These are phyloP conservation scores for Diplodia mutila DNA, from an alignment of 2,329 filamentous ascomycete genomes.

Conservation along the genomic window DNA sequence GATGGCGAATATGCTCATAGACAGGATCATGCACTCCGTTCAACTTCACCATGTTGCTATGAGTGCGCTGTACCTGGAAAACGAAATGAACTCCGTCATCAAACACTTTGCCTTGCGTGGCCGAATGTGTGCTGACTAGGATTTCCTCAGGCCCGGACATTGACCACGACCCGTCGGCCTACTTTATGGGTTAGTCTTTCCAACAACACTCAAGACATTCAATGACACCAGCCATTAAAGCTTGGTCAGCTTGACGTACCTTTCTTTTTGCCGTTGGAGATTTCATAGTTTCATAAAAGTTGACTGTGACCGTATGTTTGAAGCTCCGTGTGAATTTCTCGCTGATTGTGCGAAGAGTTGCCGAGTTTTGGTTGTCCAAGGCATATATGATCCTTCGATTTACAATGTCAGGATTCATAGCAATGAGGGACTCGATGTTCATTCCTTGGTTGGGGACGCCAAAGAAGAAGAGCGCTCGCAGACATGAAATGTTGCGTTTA, in stretches of 20 bases:
- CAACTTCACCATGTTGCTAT: not conserved
- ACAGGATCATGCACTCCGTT: not conserved
- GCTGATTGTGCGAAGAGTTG: not conserved
- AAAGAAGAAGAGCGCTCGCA: not conserved
- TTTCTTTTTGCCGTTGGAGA: not conserved
- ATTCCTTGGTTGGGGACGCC: not conserved
- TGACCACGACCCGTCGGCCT: not conserved
- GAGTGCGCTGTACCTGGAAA: not conserved
- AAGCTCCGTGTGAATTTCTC: not conserved
- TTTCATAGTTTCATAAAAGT: not conserved
- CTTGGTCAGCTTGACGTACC: not conserved
- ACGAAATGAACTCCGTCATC: not conserved
- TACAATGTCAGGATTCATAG: not conserved
- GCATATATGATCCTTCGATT: not conserved
- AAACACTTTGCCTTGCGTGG: not conserved
- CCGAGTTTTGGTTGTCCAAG: not conserved
- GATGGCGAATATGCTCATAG: not conserved
- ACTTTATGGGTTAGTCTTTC: not conserved
- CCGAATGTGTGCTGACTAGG: not conserved
- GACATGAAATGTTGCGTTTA: not conserved
- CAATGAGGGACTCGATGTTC: not conserved
- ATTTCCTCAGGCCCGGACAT: not conserved
- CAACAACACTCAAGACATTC: rapidly evolving
- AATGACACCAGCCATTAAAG: too few relatives aligned
- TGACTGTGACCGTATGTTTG: not conserved